These are phyloP conservation scores for Boletellus ananas DNA, from an alignment of 768 basidiomycete genomes.

Conservation along the genomic window DNA sequence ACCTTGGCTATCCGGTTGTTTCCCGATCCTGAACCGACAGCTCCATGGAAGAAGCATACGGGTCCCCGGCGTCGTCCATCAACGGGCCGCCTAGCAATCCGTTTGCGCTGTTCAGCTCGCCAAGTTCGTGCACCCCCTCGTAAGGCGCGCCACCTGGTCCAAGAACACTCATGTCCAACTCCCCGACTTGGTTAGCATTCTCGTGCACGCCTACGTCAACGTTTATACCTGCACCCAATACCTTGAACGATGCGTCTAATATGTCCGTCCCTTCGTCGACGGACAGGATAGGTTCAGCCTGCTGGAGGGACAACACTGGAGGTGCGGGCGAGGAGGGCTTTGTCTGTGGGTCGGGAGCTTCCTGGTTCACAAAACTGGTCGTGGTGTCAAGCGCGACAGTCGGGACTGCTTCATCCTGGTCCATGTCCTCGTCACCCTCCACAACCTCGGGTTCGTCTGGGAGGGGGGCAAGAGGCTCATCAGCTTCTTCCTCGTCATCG, in stretches of 20 bases:
- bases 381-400: slow-evolving; percentile 41
- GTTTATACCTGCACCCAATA: slow-evolving; percentile 45
- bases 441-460: slow-evolving; percentile 74
- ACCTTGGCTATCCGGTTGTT: slow-evolving; percentile 6
- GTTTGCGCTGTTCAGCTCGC: slow-evolving; percentile 52
- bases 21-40: slow-evolving; percentile 11
- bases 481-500: slow-evolving; percentile 76
- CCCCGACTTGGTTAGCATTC: slow-evolving; percentile 34
- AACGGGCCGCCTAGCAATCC: slow-evolving; percentile 55
- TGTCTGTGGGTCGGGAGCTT: slow-evolving; percentile 46
- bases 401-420: slow-evolving; percentile 54
- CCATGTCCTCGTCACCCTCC: slow-evolving; percentile 73
- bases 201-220: slow-evolving; percentile 39
- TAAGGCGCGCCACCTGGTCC: slow-evolving; percentile 63
- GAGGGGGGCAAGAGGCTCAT: slow-evolving; percentile 77
- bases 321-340: slow-evolving; percentile 69
- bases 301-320: slow-evolving; percentile 53
- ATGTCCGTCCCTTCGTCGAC: slow-evolving; percentile 38
- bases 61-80: slow-evolving; percentile 59
- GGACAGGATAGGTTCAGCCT: slow-evolving; percentile 42
- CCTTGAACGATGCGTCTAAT: slow-evolving; percentile 56
- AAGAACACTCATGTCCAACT: slow-evolving; percentile 60
- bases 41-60: slow-evolving; percentile 43
- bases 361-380: slow-evolving; percentile 31
- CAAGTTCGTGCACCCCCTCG: slow-evolving; percentile 50